Conservation (phyloP, 768 basidiomycete genomes). For the Steccherinum ochraceum region DNA sequence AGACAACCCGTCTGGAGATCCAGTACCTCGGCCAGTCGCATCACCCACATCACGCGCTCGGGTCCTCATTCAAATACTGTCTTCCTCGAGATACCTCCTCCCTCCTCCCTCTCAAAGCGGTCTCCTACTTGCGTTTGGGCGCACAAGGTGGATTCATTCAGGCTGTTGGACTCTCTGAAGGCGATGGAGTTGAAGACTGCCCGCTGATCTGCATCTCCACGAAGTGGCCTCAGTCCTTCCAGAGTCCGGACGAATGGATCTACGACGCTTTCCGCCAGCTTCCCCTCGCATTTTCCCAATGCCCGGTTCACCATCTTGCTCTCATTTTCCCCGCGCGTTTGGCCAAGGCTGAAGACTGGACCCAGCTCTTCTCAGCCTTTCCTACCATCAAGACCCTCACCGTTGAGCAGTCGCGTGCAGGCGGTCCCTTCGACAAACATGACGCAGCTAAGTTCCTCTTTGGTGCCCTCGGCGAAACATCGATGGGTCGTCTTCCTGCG, state of each 20-base stretch:
- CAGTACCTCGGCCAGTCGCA: background rate
- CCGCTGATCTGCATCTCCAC: background rate
- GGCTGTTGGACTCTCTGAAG: background rate
- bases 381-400: background rate
- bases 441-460: background rate
- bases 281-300: background rate
- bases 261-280: background rate
- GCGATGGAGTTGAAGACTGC: background rate
- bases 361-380: background rate
- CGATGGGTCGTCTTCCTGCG: background rate
- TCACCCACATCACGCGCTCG: too few relatives aligned
- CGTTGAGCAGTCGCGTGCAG: background rate
- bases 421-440: background rate
- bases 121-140: background rate
- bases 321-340: background rate
- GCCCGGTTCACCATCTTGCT: background rate
- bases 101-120: background rate
- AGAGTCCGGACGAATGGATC: background rate
- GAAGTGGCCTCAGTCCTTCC: background rate
- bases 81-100: background rate
- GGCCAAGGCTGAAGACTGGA: background rate
- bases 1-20: background rate
- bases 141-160: background rate
- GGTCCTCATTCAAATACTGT: background rate
- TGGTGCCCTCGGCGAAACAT: background rate